Base-by-base conservation (phyloP, 148 eudicot species). In the Vaccinium myrtillus region DNA sequence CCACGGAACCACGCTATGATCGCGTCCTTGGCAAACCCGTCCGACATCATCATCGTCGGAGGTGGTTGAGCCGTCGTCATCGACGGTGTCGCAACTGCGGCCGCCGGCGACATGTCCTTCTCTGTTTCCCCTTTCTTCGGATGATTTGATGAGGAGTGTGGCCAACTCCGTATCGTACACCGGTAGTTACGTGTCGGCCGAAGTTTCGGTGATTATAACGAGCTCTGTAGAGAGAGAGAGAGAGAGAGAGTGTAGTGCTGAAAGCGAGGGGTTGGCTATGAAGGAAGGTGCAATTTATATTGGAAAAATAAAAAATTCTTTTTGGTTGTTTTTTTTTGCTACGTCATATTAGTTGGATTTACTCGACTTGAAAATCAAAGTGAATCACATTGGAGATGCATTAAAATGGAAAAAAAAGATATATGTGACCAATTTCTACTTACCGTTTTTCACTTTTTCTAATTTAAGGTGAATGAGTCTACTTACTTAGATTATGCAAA, bases 1-100 rank as follows among this genome's bases (percentile, higher is more conserved):
- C 97, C 98, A 4, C 93, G 82, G 77, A 93, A 96, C 99, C 99
- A 96, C 46, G 91, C 93, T n/a, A 94, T 86, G 12, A 93, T 88
- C 2, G 91, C 89, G 88, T 96, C 98, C 78, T 93, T 94, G 3
- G 97, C 91, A 50, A 82, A 87, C 16, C 54, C 81, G 80, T 91
- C 95, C 87, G 89, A 9, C 84, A 79, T 58, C 87, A 67, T 25
- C 36, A 78, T 15, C 51, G 82, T 55, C 48, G 84, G 86, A 7
- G 81, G 13, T 43, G 76, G 82, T 65, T 77, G 87, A 1, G 63
- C 87, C 79, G 70, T 67, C 56, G 86, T 58, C 71, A 78, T 86
- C 13, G 89, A 48, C 65, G 89, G 88, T 76, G 87, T 70, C 73
- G 59, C 75, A 61, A 75, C 87, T 53, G 91, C 94, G 15, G 88